Evolutionary conservation across 441 rosid genomes (phyloP), one percentile per base, ranked within the genome.

Genomic region (Mallotus japonicus): DNA sequence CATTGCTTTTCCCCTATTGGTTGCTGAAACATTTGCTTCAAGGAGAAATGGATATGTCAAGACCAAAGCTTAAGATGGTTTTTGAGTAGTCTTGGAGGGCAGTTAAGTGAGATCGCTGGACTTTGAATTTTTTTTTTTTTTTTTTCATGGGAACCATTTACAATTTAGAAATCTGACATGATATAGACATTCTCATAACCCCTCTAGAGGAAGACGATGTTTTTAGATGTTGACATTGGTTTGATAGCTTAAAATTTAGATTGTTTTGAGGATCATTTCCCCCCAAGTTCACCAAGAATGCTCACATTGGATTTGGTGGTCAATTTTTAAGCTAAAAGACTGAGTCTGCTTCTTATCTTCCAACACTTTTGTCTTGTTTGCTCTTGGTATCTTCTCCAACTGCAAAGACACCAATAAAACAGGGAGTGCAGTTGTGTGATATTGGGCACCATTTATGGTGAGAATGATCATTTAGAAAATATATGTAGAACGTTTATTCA

Each of bases 21-120:
- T 94, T 72, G 97, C 97, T 0, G 93, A 92, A 82, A 94, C 99
- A 69, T 94, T 94, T 85, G 97, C 95, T 46, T 67, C 90, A 0
- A 87, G 82, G 77, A 80, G 76, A 79, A 82, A 83, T 47, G 65
- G 68, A 54, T 76, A 32, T 9, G 4, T 56, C 19, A 66, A 81
- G 62, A 67, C 71, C 42, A 71, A 78, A 57, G 61, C 46, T 24
- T 80, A 62, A 73, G 61, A n/a, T 75, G 71, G 63, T 62, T 67
- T 59, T 72, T 13, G 37, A 32, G 32, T 16, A 6, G 22, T 59
- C 8, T 5, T 24, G 20, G 37, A 19, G 51, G 47, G 40, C 61
- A 34, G 16, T 34, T 53, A 44, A 57, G 7, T 7, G 40, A 60
- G 67, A 61, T 60, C 20, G 0, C 9, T 3, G 5, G 20, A 0